These are phyloP conservation scores for Trifolium dubium DNA, from an alignment of 306 rosid species.

Conservation along the genomic window DNA sequence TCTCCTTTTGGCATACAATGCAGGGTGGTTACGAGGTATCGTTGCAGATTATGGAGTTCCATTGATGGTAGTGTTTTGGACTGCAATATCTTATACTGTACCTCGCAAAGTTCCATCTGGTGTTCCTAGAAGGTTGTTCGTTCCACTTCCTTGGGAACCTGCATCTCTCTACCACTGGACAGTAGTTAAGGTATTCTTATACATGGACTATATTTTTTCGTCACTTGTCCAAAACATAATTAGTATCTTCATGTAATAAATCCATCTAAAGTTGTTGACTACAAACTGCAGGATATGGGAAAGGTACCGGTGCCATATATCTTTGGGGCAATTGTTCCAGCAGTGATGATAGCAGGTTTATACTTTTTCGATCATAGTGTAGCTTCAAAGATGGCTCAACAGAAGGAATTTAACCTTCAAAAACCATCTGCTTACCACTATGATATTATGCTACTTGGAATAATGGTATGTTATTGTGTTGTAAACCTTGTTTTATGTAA, in stretches of 20 bases:
- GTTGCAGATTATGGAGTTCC: constrained; percentile 92
- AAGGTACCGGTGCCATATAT: constrained; percentile 66
- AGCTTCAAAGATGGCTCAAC: constrained; percentile 91
- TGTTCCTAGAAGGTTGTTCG: constrained; percentile 78
- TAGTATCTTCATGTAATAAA: neutral
- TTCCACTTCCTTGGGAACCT: constrained; percentile 82
- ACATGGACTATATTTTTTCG: neutral
- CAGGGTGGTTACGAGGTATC: constrained; percentile 74
- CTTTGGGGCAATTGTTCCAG: constrained; percentile 74
- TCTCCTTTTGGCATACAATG: constrained; percentile 20
- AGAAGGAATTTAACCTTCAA: constrained; percentile 88
- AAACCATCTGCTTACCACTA: constrained; percentile 88
- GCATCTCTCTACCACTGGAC: constrained; percentile 81
- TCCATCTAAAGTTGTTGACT: constrained; percentile 35
- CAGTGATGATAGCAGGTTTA: constrained; percentile 85
- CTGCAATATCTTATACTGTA: constrained; percentile 64
- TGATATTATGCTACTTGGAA: constrained; percentile 76
- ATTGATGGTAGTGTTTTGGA: constrained; percentile 78
- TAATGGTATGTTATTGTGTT: constrained; percentile 55
- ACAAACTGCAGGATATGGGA: constrained; percentile 73
- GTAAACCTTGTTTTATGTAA: constrained; percentile 3
- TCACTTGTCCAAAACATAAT: neutral
- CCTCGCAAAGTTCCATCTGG: constrained; percentile 65
- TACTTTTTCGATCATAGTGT: constrained; percentile 94
- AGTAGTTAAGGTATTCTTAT: constrained; percentile 59